These are phyloP conservation scores for Berberis thunbergii DNA, from an alignment of 164 flowering plant species.

Conservation along the genomic window DNA sequence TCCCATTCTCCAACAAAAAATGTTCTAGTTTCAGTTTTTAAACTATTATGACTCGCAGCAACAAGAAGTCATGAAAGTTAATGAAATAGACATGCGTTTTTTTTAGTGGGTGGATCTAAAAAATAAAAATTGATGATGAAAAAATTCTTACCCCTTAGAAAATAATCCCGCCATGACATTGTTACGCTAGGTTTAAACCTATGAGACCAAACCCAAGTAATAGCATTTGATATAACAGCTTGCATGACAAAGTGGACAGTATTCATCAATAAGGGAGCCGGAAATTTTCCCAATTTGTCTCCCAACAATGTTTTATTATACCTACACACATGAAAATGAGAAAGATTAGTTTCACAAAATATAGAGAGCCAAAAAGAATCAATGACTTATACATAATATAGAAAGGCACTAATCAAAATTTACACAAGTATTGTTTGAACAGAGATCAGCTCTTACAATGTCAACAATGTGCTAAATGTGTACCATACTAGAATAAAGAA, in stretches of 20 bases:
- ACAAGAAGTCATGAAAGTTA: too few relatives aligned
- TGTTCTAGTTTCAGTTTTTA: too few relatives aligned
- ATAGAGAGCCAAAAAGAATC: not conserved
- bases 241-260: constrained; percentile 91
- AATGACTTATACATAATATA: not conserved
- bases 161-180: constrained; percentile 93
- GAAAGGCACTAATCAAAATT: not conserved
- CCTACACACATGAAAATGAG: constrained; percentile 27
- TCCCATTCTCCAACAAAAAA: too few relatives aligned
- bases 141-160: constrained; percentile 50
- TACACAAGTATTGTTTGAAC: not conserved
- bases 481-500: constrained; percentile 83
- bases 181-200: constrained; percentile 46
- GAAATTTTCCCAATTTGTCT: constrained; percentile 88
- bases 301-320: constrained; percentile 90
- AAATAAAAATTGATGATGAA: not conserved
- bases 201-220: constrained; percentile 62
- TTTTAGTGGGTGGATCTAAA: not conserved
- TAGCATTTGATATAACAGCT: constrained; percentile 75
- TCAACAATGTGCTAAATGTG: constrained; percentile 77
- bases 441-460: constrained; percentile 55
- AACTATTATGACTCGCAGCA: too few relatives aligned
- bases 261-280: constrained; percentile 97
- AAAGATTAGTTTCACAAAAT: not conserved
- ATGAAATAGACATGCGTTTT: too few relatives aligned